Evolutionary conservation across 257 asterid species (phyloP).

Genomic region (Salvia hispanica): DNA sequence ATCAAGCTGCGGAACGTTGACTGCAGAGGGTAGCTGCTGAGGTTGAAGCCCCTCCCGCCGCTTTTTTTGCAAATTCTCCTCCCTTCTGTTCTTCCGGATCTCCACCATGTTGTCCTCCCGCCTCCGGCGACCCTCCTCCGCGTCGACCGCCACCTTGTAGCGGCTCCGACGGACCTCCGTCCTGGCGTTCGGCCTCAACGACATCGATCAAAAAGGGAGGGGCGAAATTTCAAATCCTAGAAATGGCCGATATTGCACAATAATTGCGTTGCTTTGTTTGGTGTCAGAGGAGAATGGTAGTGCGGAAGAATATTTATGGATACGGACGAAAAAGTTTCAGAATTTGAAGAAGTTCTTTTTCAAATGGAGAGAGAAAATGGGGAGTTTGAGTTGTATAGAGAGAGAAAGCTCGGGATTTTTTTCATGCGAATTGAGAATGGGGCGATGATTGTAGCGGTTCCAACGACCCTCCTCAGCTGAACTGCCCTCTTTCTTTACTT

Average conservation of each 20-base stretch:
- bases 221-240: conserved; percentile 4
- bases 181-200: conserved; percentile 83
- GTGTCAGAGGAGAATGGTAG: conserved; percentile 39
- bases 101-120: conserved; percentile 94
- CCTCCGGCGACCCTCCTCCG: conserved; percentile 90
- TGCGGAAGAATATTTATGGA: conserved; percentile 30
- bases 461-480: conserved; percentile 13
- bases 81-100: conserved; percentile 91
- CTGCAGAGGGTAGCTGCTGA: conserved; percentile 61
- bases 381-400: conserved; percentile 15
- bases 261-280: conserved; percentile 24
- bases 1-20: conserved; percentile 57
- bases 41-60: conserved; percentile 87
- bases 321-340: conserved; percentile 34
- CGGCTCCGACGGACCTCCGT: conserved; percentile 93
- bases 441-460: conserved; percentile 36
- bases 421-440: conserved; percentile 20
- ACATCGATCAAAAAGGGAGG: conserved; percentile 54
- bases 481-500: conserved; percentile 11
- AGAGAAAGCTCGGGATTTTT: conserved; percentile 10
- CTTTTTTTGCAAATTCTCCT: conserved; percentile 88
- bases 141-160: conserved; percentile 96
- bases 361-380: conserved; percentile 24
- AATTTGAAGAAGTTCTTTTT: conserved; percentile 32
- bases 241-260: conserved; percentile 22